Base-by-base conservation (phyloP, 2,329 filamentous ascomycete genomes). In the Xylariales sp. region DNA sequence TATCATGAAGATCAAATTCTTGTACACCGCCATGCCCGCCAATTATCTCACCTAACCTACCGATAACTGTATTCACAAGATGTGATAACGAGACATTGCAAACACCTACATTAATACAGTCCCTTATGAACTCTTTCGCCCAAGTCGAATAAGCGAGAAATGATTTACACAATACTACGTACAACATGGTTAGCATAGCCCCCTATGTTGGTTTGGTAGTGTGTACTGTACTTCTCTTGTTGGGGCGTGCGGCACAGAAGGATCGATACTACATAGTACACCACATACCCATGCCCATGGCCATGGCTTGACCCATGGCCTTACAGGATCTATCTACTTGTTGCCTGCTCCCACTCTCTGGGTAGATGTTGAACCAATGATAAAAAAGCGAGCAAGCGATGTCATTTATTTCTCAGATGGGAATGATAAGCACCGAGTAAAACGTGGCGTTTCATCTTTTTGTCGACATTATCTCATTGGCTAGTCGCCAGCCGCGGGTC, bases 341-440 rank as follows among this genome's bases (percentile, higher is more conserved):
- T 23, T 39, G 10, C 34, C 52, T 10, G 14, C 54, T 23, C n/a
- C 39, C 14, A 32, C n/a, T 41, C 39, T 41, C 39, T 41, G 12
- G 39, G 10, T 1, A 41, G 23, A 14, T 41, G 14, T 4, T 41
- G 39, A 41, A 41, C 54, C 54, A 56, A 56, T 56, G 8, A 56
- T 14, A 45, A 32, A 56, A 56, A 32, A 18, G 54, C 39, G 32
- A 41, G 39, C 23, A n/a, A 45, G 23, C 23, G 9, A 45, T n/a
- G 18, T n/a, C 54, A 32, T 28, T 46, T 28, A 46, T 56, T 46
- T 45, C 28, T 30, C 54, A 45, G 36, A 56, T 56, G 8, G 28
- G 45, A 69, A 59, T 54, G 72, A 75, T 74, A 74, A 73, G 72
- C 68, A 69, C 52, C 48, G 65, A 53, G 64, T 36, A 61, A 52